phyloP scores from a whole-genome alignment of 768 basidiomycete species.

The Psilocybe cubensis region DNA sequence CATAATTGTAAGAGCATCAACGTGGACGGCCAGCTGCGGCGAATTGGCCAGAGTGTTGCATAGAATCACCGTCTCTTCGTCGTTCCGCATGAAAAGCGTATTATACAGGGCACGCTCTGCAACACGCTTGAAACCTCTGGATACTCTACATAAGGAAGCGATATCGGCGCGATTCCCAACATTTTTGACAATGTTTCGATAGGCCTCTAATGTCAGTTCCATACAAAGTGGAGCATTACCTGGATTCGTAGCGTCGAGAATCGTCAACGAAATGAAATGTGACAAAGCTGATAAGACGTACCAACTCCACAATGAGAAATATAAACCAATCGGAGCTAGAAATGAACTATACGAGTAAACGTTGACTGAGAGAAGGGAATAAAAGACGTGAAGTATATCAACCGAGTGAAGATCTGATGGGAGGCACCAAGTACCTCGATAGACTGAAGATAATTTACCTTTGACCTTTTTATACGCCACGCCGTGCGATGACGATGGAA shows the following conservation, averaged over 20 bases:
- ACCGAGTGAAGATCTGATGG: conserved; percentile 1
- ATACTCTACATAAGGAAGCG: conserved; percentile 60
- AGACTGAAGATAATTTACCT: conserved; percentile 7
- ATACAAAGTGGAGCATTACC: conserved; percentile 52
- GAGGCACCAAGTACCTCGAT: conserved; percentile 2
- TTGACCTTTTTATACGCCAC: conserved; percentile 13
- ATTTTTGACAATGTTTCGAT: conserved; percentile 57
- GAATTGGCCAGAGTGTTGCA: conserved; percentile 50
- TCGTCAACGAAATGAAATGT: background rate
- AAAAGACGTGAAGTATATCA: background rate
- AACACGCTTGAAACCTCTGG: conserved; percentile 52
- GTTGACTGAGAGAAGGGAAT: background rate
- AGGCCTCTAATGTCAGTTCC: conserved; percentile 64
- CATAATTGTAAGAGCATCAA: conserved; percentile 57
- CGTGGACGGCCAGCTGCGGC: conserved; percentile 52
- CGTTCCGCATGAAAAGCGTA: conserved; percentile 50
- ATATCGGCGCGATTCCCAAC: conserved; percentile 57
- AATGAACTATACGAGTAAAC: conserved; percentile 15
- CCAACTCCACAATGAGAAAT: conserved; percentile 29
- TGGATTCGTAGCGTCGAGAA: conserved; percentile 9
- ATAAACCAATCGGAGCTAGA: conserved; percentile 20
- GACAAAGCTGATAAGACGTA: conserved; percentile 17
- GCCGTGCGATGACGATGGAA: conserved; percentile 19
- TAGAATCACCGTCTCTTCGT: conserved; percentile 40
- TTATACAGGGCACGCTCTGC: conserved; percentile 66